Conservation (phyloP, 768 basidiomycete genomes). For the Holtermanniella nyarrowii region DNA sequence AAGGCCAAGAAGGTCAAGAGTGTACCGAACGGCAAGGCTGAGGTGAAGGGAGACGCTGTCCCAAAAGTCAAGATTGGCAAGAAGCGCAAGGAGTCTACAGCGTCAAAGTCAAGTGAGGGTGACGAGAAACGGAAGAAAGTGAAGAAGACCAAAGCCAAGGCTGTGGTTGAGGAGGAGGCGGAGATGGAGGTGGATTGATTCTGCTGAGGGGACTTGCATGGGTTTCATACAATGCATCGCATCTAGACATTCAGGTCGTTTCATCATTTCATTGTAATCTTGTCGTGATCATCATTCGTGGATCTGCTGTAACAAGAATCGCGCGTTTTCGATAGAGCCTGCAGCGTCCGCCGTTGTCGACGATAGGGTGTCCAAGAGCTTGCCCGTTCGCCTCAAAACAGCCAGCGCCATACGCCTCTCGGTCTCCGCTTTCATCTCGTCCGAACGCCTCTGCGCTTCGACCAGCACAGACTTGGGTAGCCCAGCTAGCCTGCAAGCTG, state of each 20-base stretch:
- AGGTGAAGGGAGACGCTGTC: not conserved
- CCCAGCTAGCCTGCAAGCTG: slow-evolving; percentile 55
- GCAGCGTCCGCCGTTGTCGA: no score
- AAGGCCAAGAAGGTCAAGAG: not conserved
- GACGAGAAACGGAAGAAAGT: slow-evolving; percentile 17
- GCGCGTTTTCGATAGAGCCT: not conserved
- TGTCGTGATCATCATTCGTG: not conserved
- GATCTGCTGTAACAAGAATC: not conserved
- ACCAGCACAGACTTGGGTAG: slow-evolving; percentile 61
- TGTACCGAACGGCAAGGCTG: not conserved
- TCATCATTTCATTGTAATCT: not conserved
- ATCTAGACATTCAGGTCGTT: no score
- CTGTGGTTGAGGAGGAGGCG: not conserved
- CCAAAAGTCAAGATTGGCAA: slow-evolving; percentile 18
- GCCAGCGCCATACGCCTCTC: slow-evolving; percentile 14
- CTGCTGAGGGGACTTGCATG: not conserved
- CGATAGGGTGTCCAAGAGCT: not conserved
- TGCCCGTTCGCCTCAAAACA: slow-evolving; percentile 8
- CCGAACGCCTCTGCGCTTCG: slow-evolving; percentile 50
- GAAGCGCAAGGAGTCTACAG: not conserved
- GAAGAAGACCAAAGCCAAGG: slow-evolving; percentile 9
- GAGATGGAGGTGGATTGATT: slow-evolving; percentile 5
- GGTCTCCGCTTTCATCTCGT: slow-evolving; percentile 50
- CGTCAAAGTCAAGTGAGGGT: slow-evolving; percentile 7
- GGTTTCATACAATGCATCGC: not conserved